A percentile compares a stretch with the other conserved stretches of the same genome.
phyloP scores from a whole-genome alignment of 169 alveolate species.

The Plasmodium vivax region DNA sequence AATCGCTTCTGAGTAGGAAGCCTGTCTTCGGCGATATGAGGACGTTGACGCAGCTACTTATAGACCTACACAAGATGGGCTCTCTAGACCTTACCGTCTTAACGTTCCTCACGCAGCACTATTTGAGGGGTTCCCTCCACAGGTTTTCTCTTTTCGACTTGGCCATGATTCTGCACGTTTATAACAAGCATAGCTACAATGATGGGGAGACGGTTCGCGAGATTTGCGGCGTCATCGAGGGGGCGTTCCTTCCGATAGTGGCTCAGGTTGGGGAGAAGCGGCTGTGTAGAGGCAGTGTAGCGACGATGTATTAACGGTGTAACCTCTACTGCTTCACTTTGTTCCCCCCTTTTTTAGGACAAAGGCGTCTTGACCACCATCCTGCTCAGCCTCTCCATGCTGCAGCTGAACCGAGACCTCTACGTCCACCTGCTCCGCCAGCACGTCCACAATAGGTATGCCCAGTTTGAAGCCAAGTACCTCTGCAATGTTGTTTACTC shows the following conservation, averaged over 20 bases:
- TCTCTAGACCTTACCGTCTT: slow-evolving; percentile 26
- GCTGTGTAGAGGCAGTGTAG: too few relatives aligned
- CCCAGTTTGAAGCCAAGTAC: slow-evolving; percentile 60
- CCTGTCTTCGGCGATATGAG: slow-evolving; percentile 12
- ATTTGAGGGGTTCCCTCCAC: background rate
- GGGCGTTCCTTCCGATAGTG: slow-evolving; percentile 21
- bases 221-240: slow-evolving; percentile 1
- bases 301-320: too few relatives aligned
- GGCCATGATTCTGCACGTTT: slow-evolving; percentile 42
- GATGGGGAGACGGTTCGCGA: slow-evolving; percentile 8
- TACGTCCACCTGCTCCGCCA: background rate
- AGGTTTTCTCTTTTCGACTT: slow-evolving; percentile 41
- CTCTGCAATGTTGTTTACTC: slow-evolving; percentile 62
- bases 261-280: slow-evolving; percentile 3
- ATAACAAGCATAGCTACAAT: slow-evolving; percentile 49
- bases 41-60: slow-evolving; percentile 39
- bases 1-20: slow-evolving; percentile 45
- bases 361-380: slow-evolving; percentile 67
- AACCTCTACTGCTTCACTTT: background rate
- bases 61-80: slow-evolving; percentile 48
- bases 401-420: slow-evolving; percentile 13
- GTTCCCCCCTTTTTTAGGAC: slow-evolving; percentile 10
- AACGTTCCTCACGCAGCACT: slow-evolving; percentile 54
- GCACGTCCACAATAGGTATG: slow-evolving; percentile 35
- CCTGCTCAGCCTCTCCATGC: slow-evolving; percentile 27